phyloP scores from a whole-genome alignment of 805 yeast species.

The Blastobotrys mokoenaii region DNA sequence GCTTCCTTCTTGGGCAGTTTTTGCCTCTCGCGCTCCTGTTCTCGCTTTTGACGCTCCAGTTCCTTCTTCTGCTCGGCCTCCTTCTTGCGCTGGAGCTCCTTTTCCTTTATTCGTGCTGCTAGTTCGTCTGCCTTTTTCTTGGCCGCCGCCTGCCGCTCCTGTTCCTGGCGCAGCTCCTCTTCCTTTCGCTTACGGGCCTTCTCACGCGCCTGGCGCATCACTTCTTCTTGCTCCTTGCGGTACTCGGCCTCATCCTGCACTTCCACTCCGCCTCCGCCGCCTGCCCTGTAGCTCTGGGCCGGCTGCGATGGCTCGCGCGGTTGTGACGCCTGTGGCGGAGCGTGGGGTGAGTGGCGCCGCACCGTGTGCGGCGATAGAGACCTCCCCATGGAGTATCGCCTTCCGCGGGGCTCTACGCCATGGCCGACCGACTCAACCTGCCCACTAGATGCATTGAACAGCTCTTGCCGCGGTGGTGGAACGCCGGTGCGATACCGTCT shows the following conservation, averaged over 20 bases:
- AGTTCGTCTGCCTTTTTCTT: slow-evolving; percentile 25
- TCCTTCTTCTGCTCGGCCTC: slow-evolving; percentile 3
- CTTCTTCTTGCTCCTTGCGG: slow-evolving; percentile 25
- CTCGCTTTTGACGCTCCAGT: background rate
- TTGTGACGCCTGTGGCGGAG: background rate
- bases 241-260: slow-evolving; percentile 8
- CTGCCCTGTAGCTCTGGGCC: background rate
- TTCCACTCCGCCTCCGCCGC: no score
- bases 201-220: slow-evolving; percentile 28
- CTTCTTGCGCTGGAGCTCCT: slow-evolving; percentile 3
- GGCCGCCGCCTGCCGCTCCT: slow-evolving; percentile 23
- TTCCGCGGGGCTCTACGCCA: slow-evolving; percentile 1
- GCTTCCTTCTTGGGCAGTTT: background rate
- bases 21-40: background rate
- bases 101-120: slow-evolving; percentile 13
- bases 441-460: slow-evolving; percentile 19
- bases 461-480: slow-evolving; percentile 19
- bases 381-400: background rate
- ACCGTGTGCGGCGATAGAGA: slow-evolving; percentile 2
- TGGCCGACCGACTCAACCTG: slow-evolving; percentile 15
- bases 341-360: background rate
- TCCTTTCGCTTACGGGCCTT: slow-evolving; percentile 29
- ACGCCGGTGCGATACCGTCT: slow-evolving; percentile 15
- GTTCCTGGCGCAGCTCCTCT: slow-evolving; percentile 25
- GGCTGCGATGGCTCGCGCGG: slow-evolving; percentile 1